Evolutionary conservation across 1,284 basidiomycete genomes (phyloP).

Genomic region (Puccinia brachypodii): DNA sequence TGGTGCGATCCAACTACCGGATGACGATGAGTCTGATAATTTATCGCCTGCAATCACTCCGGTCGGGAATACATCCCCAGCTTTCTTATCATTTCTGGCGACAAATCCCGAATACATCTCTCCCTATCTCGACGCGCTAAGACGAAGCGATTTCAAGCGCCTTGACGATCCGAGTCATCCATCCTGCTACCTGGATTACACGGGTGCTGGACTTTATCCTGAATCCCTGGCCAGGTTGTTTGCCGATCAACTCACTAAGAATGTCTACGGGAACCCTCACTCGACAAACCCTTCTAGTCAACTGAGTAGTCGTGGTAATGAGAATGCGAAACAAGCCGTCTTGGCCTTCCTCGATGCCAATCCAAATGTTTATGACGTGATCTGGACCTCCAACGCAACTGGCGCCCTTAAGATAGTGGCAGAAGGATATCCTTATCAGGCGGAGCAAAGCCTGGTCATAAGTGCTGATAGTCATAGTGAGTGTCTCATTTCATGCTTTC

Average conservation of each 20-base stretch:
- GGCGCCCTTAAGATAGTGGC: slow-evolving; percentile 75
- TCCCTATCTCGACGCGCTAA: slow-evolving; percentile 67
- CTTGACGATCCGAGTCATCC: slow-evolving; percentile 61
- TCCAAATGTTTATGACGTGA: slow-evolving; percentile 68
- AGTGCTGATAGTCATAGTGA: slow-evolving; percentile 63
- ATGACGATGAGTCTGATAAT: slow-evolving; percentile 18
- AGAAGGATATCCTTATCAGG: slow-evolving; percentile 71
- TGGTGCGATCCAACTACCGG: slow-evolving; percentile 6
- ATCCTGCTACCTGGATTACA: slow-evolving; percentile 70
- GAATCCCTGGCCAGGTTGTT: slow-evolving; percentile 70
- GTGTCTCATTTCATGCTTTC: slow-evolving; percentile 62
- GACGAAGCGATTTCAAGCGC: slow-evolving; percentile 68
- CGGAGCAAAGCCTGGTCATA: slow-evolving; percentile 44
- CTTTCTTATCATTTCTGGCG: slow-evolving; percentile 44
- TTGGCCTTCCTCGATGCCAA: slow-evolving; percentile 72
- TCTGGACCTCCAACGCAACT: slow-evolving; percentile 78
- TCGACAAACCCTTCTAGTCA: slow-evolving; percentile 70
- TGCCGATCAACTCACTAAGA: slow-evolving; percentile 66
- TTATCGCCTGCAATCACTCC: background rate
- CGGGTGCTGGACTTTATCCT: slow-evolving; percentile 74
- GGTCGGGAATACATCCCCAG: background rate
- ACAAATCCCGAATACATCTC: slow-evolving; percentile 60
- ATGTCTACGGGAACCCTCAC: slow-evolving; percentile 75
- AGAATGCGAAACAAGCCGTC: slow-evolving; percentile 69
- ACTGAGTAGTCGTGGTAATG: slow-evolving; percentile 66